phyloP scores from a whole-genome alignment of 2,329 filamentous ascomycete genomes.

The Metarhizium rileyi region DNA sequence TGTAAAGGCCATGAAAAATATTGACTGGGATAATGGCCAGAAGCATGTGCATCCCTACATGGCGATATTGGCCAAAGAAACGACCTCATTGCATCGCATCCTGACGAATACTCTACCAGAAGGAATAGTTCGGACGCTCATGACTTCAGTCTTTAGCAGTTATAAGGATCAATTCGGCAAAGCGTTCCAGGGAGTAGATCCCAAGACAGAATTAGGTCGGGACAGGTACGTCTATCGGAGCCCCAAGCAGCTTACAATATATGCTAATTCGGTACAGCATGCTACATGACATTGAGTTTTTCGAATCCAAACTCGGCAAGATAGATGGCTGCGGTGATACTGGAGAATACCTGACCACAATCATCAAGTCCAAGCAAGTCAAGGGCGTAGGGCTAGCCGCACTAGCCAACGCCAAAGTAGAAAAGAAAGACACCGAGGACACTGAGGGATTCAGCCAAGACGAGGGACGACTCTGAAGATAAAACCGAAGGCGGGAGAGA shows the following conservation, averaged over 20 bases:
- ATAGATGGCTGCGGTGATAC: conserved; percentile 71
- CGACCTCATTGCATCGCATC: conserved; percentile 72
- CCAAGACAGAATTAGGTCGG: conserved; percentile 58
- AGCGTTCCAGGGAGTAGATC: conserved; percentile 54
- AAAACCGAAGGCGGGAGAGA: background rate
- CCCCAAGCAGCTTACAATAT: background rate
- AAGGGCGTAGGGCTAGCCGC: conserved; percentile 5
- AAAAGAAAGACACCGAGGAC: background rate
- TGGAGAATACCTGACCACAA: conserved; percentile 56
- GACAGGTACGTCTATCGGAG: conserved; percentile 48
- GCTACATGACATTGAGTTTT: conserved; percentile 64
- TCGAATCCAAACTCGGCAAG: conserved; percentile 61
- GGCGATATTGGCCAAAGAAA: conserved; percentile 81
- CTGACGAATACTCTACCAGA: conserved; percentile 74
- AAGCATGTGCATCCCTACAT: conserved; percentile 57
- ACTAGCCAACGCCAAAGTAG: background rate
- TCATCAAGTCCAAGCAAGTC: conserved; percentile 51
- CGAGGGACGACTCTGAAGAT: background rate
- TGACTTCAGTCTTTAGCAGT: conserved; percentile 72
- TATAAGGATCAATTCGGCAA: conserved; percentile 72
- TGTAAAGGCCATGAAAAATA: conserved; percentile 61
- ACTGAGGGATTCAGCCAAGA: background rate
- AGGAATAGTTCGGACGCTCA: conserved; percentile 68
- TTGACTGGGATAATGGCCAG: conserved; percentile 57
- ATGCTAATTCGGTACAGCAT: conserved; percentile 42